Evolutionary conservation across 352 stramenopile species (phyloP), one percentile per base, ranked within the genome.

Genomic region (Globisporangium nunn): DNA sequence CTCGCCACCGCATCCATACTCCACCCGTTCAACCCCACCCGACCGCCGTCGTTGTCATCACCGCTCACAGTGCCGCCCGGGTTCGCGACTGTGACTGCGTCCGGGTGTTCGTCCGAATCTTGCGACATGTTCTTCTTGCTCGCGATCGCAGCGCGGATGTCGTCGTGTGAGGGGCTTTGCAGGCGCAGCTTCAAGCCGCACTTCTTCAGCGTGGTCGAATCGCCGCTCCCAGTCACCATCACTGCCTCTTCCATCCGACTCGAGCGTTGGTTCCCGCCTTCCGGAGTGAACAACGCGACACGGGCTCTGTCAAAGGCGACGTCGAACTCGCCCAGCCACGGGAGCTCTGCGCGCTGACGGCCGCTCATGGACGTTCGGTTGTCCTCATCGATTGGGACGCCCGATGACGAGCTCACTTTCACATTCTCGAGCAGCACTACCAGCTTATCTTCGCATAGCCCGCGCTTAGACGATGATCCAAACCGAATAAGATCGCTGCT

Each of bases 401-500:
- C 49, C 1, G 18, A 37, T 7, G 60, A 67, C 1, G 71, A 82
- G 12, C 44, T 56, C 30, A 87, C 60, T 17, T 82, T 85, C 4
- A 93, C 76, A 29, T 59, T 62, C 48, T 89, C 77, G n/a, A 95
- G 61, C 28, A 71, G 71, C 44, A 95, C 41, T 33, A 91, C 51
- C 30, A 95, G 58, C 50, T 75, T 79, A 61, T 95, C 85, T 79
- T 95, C 85, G 54, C 80, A 91, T 33, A 93, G 58, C 12, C 85
- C 85, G 33, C 82, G 78, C 57, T 78, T 91, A 5, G 81, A 90
- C 6, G 82, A 93, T 18, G 63, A 55, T 6, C 85, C 85, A 61
- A 92, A 93, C 7, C 82, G 81, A 67, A 93, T 87, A 4, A 88
- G 54, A 59, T 95, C 85, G 56, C 81, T 93, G 33, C 68, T 81